Conservation (phyloP, 164 flowering plant genomes). For the Taxillus chinensis region DNA sequence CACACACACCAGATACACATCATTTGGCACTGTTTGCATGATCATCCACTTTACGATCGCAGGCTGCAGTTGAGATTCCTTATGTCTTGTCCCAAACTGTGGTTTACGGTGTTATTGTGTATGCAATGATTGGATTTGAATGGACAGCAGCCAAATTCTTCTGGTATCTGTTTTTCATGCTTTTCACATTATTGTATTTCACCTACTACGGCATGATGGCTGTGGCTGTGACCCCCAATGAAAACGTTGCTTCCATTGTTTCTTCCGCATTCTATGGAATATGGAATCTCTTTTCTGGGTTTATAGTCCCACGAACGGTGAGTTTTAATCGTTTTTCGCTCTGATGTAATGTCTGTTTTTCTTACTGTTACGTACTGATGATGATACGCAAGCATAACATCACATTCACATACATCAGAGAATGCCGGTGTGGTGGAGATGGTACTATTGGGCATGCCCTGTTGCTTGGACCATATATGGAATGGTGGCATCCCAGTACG, state of each 20-base stretch:
- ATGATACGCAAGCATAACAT: neutral
- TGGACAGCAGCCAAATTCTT: slow-evolving; percentile 23
- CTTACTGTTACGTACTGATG: neutral
- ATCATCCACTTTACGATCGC: neutral
- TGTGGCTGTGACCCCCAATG: slow-evolving; percentile 20
- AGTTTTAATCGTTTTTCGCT: neutral
- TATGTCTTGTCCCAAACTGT: neutral
- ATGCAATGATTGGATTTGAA: slow-evolving; percentile 12
- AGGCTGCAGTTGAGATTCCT: slow-evolving; percentile 3
- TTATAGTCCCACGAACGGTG: slow-evolving; percentile 26
- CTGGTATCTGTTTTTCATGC: slow-evolving; percentile 24
- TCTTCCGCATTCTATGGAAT: slow-evolving; percentile 19
- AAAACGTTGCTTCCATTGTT: slow-evolving; percentile 20
- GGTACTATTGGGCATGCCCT: slow-evolving; percentile 7
- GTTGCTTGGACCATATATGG: slow-evolving; percentile 17
- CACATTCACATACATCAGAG: neutral
- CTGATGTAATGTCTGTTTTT: neutral
- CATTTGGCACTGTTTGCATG: neutral
- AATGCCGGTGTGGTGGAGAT: slow-evolving; percentile 5
- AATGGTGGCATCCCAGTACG: slow-evolving; percentile 12
- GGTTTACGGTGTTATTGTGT: slow-evolving; percentile 6
- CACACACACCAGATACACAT: neutral
- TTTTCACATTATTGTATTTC: slow-evolving; percentile 20
- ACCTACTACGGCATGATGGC: slow-evolving; percentile 26
- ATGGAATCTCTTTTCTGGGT: slow-evolving; percentile 29